Evolutionary conservation across 139 green algal species (phyloP).

Genomic region (Chlamydomonas sp.): DNA sequence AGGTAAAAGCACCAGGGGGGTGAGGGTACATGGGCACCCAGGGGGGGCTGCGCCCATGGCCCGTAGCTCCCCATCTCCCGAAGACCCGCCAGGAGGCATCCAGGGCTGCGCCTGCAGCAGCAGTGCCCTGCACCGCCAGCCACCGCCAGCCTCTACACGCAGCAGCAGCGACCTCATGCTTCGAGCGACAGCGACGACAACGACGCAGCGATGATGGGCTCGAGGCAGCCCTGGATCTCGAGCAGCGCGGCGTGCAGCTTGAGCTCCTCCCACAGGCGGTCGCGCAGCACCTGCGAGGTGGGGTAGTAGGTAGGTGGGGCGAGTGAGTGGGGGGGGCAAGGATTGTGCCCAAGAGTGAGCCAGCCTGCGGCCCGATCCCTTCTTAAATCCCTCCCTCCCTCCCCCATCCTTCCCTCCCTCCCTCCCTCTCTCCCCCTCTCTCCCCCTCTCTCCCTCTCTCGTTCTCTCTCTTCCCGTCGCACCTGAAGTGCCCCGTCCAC

Average conservation of each 20-base stretch:
- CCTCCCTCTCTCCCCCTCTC: no score
- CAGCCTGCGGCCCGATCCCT: neutral
- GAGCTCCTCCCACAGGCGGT: constrained; percentile 52
- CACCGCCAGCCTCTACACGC: neutral
- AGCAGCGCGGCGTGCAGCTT: constrained; percentile 39
- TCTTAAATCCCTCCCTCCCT: neutral
- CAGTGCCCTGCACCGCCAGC: no score
- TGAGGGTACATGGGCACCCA: no score
- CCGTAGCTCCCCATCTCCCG: no score
- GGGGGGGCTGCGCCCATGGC: no score
- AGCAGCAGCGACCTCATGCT: neutral
- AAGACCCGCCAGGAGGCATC: no score
- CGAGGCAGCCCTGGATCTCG: constrained; percentile 55
- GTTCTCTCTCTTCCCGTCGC: no score
- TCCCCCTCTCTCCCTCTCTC: no score
- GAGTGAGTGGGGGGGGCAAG: neutral
- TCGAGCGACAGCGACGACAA: neutral
- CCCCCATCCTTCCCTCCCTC: no score
- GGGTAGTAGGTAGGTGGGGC: neutral
- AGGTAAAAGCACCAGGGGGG: no score
- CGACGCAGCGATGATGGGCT: constrained; percentile 51
- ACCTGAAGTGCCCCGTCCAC: no score
- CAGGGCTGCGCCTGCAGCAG: no score
- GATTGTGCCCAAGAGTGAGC: neutral
- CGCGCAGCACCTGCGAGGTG: constrained; percentile 29